Base-by-base conservation (phyloP, 441 rosid species). In the Gossypium lobatum region DNA sequence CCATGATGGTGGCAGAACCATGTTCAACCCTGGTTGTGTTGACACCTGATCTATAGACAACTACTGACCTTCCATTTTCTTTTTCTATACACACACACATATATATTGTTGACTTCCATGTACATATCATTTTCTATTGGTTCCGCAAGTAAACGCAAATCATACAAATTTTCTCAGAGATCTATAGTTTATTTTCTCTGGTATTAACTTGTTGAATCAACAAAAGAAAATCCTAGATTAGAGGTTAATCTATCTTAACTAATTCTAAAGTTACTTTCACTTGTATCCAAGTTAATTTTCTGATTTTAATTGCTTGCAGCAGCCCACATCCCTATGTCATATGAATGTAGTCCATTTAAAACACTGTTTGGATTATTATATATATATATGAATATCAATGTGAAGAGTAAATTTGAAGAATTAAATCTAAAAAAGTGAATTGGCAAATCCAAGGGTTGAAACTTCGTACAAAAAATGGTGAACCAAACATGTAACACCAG, bases 41-140 rank as follows among this genome's bases (percentile, higher is more conserved):
- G 72, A 70, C 71, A 63, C 54, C 77, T 62, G 80, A 73, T 74
- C 80, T 66, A 63, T n/a, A 1, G 72, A 70, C 77, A 70, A 48
- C 64, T 26, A 17, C 74, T 53, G 39, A 61, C 13, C 18, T 57
- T 58, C 23, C 18, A 21, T 16, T 18, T 25, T 71, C 23, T 37
- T 18, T 54, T 13, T 59, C 1, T 37, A 1, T 37, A 37, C 9
- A 37, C 9, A 7, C 20, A 55, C 23, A 20, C 1, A 10, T 18
- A 9, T 63, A 34, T 39, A 42, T 53, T 66, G 71, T 66, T 58
- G 62, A 64, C 52, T 6, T 28, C 26, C 11, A 58, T 48, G 10
- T n/a, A 63, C 11, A 54, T 45, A 60, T 60, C 66, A 9, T 25
- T 10, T 53, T 14, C 45, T 42, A 31, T 31, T 28, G n/a, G 65